Evolutionary conservation across 768 basidiomycete genomes (phyloP).

Genomic region (Termitomyces sp.): DNA sequence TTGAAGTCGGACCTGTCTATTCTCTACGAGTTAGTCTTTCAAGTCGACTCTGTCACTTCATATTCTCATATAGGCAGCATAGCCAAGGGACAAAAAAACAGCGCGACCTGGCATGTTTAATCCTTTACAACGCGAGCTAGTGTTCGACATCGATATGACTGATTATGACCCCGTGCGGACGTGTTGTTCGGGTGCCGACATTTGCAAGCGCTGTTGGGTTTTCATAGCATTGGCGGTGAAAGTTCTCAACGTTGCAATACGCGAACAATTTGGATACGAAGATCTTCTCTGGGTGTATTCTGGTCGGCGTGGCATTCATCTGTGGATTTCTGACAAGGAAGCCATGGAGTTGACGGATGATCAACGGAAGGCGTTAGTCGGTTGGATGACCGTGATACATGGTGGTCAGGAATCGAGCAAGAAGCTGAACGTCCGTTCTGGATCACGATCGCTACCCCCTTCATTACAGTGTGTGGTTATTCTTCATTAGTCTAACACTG

Average conservation of each 20-base stretch:
- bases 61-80: neutral
- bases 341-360: constrained; percentile 92
- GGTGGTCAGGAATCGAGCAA: constrained; percentile 80
- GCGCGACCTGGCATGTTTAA: constrained; percentile 64
- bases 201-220: constrained; percentile 92
- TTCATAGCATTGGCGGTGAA: constrained; percentile 93
- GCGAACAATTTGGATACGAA: constrained; percentile 88
- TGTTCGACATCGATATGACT: constrained; percentile 99
- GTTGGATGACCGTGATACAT: constrained; percentile 80
- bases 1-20: constrained; percentile 97
- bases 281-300: constrained; percentile 98
- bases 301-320: constrained; percentile 95
- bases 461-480: constrained; percentile 58
- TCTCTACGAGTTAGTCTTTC: constrained; percentile 67
- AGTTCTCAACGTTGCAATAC: constrained; percentile 75
- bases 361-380: constrained; percentile 83
- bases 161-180: constrained; percentile 96
- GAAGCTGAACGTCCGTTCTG: constrained; percentile 71
- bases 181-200: constrained; percentile 88
- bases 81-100: constrained; percentile 91
- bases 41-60: neutral
- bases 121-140: constrained; percentile 85
- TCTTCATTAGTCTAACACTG: neutral
- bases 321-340: constrained; percentile 91
- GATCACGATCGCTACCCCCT: constrained; percentile 59